Conservation (phyloP, 441 rosid genomes). For the Gossypium lobatum region DNA sequence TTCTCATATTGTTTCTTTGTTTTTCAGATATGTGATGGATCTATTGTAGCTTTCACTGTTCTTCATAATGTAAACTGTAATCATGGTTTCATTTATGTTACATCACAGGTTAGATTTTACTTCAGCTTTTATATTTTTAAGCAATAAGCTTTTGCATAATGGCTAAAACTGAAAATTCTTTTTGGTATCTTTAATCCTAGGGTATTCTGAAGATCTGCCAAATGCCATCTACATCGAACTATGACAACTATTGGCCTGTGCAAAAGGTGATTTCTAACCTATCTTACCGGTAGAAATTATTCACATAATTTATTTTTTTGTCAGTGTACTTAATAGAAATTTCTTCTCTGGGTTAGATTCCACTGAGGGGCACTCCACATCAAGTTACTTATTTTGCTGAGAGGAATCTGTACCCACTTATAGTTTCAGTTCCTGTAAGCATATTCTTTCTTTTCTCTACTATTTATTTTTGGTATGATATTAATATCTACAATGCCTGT, state of each 20-base stretch:
- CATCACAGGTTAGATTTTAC: slow-evolving; percentile 66
- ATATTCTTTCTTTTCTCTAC: slow-evolving; percentile 7
- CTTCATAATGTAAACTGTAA: slow-evolving; percentile 97
- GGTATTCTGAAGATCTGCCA: slow-evolving; percentile 96
- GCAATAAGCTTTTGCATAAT: slow-evolving; percentile 2
- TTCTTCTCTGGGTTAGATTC: slow-evolving; percentile 50
- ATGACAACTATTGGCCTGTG: slow-evolving; percentile 97
- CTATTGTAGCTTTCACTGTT: slow-evolving; percentile 93
- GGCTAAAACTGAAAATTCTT: slow-evolving; percentile 12
- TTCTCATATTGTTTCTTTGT: slow-evolving; percentile 6
- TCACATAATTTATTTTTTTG: slow-evolving; percentile 3
- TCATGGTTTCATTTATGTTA: slow-evolving; percentile 93
- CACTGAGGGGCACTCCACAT: slow-evolving; percentile 95
- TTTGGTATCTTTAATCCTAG: slow-evolving; percentile 33
- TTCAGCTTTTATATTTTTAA: slow-evolving; percentile 13
- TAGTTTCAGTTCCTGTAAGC: slow-evolving; percentile 93
- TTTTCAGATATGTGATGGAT: slow-evolving; percentile 91
- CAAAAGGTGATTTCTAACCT: slow-evolving; percentile 55
- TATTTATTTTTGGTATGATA: neutral
- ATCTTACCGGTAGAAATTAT: neutral
- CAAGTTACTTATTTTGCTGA: slow-evolving; percentile 94
- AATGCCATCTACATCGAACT: slow-evolving; percentile 69
- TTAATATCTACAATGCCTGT: neutral
- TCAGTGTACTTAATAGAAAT: slow-evolving; percentile 20
- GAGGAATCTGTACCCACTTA: slow-evolving; percentile 82